Evolutionary conservation across 768 basidiomycete genomes (phyloP), one percentile per base, ranked within the genome.

Genomic region (Cystobasidium onofrii): DNA sequence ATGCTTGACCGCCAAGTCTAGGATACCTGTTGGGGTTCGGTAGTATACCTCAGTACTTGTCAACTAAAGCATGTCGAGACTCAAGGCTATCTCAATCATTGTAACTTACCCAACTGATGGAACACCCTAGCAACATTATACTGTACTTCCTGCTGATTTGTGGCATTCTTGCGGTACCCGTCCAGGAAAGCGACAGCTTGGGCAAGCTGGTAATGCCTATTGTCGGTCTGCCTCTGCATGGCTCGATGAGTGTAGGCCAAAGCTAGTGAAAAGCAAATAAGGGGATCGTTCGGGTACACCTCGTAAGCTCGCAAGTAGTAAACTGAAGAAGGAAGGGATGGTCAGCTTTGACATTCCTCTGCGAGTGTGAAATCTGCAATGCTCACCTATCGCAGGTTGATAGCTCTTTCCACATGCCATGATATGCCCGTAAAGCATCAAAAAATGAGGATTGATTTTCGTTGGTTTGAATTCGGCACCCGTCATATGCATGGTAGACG

Each of bases 161-260:
- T 83, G 17, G 89, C 84, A 1, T 89, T 78, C n/a, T 84, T 83
- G 20, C 92, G 86, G 80, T 98, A 99, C 61, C 87, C 86, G 0
- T 88, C 85, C 29, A 97, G 81, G 80, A 93, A 96, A 0, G 90
- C 91, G 84, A 94, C 85, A 0, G 86, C 25, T n/a, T 39, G 91
- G 1, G 88, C 85, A 44, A 97, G 85, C 73, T 92, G 85, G 80
- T 95, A 90, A 78, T 96, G 90, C 46, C 93, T 83, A 80, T 99
- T 98, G 81, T 97, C 95, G 17, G 89, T 88, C 80, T 97, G 94
- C 23, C 94, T 86, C 76, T 94, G 91, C 88, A 92, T 91, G 0
- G 92, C 89, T 43, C 95, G 85, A 13, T 92, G 92, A 57, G 96
- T 83, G 25, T 91, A 96, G 0, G 91, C 88, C 57, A 93, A 87